phyloP scores from a whole-genome alignment of 192 early-diverging fungal genomes.

The Glomus cerebriforme region DNA sequence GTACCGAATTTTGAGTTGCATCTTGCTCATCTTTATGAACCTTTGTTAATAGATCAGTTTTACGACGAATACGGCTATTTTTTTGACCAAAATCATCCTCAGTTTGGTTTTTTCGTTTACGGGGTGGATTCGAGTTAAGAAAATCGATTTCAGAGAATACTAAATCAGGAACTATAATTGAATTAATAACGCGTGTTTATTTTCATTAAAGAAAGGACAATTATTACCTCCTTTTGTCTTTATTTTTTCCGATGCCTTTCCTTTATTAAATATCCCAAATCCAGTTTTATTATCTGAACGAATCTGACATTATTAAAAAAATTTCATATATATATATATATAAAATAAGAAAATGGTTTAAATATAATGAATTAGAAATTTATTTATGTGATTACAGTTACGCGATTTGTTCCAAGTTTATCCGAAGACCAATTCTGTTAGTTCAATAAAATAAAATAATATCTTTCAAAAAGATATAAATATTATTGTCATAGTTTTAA shows the following conservation, averaged over 20 bases:
- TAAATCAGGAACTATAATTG: constrained; percentile 6
- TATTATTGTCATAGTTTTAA: too few species aligned
- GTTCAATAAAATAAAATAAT: not conserved
- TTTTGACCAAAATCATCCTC: not conserved
- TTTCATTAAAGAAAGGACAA: not conserved
- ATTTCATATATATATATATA: not conserved
- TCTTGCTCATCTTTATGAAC: too few species aligned
- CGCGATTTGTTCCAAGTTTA: constrained; percentile 12
- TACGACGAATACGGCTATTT: not conserved
- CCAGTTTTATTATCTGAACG: not conserved
- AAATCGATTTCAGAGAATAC: constrained; percentile 22
- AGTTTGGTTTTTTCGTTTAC: not conserved
- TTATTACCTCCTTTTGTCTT: constrained; percentile 10
- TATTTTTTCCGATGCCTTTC: constrained; percentile 20
- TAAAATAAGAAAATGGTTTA: not conserved
- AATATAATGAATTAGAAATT: not conserved
- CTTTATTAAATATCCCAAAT: constrained; percentile 14
- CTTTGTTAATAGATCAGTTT: too few species aligned
- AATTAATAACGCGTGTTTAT: not conserved
- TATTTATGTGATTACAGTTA: not conserved
- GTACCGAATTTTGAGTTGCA: too few species aligned
- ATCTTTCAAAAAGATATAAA: not conserved
- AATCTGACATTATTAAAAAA: constrained; percentile 6
- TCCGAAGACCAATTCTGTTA: constrained; percentile 1
- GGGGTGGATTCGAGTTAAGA: not conserved